Evolutionary conservation across 2,329 filamentous ascomycete genomes (phyloP).

Genomic region (Macrophomina phaseolina): DNA sequence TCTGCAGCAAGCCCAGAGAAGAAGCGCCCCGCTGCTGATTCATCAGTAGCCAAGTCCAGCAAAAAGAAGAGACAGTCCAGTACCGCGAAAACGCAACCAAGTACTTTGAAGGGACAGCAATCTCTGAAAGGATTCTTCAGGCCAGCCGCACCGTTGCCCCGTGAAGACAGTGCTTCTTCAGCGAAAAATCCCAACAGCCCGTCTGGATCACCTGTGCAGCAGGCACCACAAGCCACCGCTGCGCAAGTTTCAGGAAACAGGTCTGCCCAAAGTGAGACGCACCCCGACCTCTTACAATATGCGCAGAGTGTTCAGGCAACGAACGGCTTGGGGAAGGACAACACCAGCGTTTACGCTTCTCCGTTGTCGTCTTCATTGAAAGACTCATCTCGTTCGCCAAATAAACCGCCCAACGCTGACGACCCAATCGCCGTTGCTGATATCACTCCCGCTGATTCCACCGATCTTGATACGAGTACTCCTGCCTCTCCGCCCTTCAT

Average conservation of each 20-base stretch:
- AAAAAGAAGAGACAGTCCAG: slow-evolving; percentile 7
- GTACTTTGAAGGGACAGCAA: slow-evolving; percentile 22
- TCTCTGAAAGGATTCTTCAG: slow-evolving; percentile 28
- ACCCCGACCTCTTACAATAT: neutral
- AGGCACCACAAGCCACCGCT: neutral
- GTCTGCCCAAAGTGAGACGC: neutral
- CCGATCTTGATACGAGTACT: neutral
- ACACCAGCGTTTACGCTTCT: neutral
- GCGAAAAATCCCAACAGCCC: neutral
- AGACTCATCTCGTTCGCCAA: neutral
- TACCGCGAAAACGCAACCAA: neutral
- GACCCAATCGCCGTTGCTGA: neutral
- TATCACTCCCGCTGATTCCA: neutral
- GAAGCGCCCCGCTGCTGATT: slow-evolving; percentile 38
- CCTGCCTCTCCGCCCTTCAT: slow-evolving; percentile 45
- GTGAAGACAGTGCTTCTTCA: neutral
- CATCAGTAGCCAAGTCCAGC: slow-evolving; percentile 31
- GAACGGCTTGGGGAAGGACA: too few species aligned
- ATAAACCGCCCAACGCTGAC: neutral
- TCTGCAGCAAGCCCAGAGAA: slow-evolving; percentile 27
- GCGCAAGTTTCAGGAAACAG: neutral
- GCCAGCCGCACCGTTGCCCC: slow-evolving; percentile 1
- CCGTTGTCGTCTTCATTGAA: neutral
- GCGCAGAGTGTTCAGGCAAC: neutral
- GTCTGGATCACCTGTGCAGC: slow-evolving; percentile 41